Base-by-base conservation (phyloP, 2,329 filamentous ascomycete species). In the Exophiala lecanii-corni region DNA sequence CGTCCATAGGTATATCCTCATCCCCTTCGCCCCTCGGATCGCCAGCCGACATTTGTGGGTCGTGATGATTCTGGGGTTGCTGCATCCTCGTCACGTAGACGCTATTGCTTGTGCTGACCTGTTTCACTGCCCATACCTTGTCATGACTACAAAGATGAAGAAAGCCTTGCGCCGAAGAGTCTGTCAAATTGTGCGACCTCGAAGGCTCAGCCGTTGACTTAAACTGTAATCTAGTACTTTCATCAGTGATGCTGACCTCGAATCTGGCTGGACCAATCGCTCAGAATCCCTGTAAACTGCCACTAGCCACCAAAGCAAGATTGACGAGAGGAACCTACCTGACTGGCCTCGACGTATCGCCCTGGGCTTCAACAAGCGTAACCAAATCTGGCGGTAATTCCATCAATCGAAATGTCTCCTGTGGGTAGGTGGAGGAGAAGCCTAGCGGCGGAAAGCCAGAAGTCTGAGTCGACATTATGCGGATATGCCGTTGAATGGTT, bases 101-200 rank as follows among this genome's bases (percentile, higher is more conserved):
- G 25, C 75, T 78, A 53, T 83, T 83, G 18, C 79, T 82, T 12
- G 79, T 81, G 54, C 79, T 78, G 39, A 82, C 78, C 60, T 82
- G 78, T 53, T 78, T 77, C 39, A 82, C 62, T 45, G 73, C 70
- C 63, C 74, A 83, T 9, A 78, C 79, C 51, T 73, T 67, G 41
- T 67, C 66, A 7, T 68, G 63, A 2, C 76, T 81, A 62, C 79
- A 82, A 46, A 83, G 66, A 47, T 81, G 77, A 6, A 57, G 37
- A 25, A 39, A 41, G 9, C 41, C 46, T 36, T 45, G 28, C n/a
- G 26, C 15, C n/a, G 31, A 21, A 20, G 26, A 37, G n/a, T n/a
- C n/a, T n/a, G n/a, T n/a, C n/a, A n/a, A n/a, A n/a, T n/a, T n/a
- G n/a, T n/a, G n/a, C n/a, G n/a, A n/a, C n/a, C n/a, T n/a, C n/a